These are phyloP conservation scores for Chalara sp. DNA, from an alignment of 2,329 filamentous ascomycete species.

Conservation along the genomic window DNA sequence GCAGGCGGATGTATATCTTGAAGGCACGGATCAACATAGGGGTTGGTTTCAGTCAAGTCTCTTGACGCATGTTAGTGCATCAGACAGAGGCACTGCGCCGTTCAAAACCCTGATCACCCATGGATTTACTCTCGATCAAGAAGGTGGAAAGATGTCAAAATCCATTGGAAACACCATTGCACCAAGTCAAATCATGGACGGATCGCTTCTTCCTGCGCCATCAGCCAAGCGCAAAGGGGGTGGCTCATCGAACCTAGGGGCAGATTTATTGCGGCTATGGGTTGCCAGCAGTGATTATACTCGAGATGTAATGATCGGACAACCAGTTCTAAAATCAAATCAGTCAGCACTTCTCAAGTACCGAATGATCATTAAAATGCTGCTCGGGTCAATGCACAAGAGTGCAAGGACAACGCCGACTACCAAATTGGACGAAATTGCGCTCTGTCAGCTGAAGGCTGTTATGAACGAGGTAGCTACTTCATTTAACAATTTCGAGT, in stretches of 20 bases:
- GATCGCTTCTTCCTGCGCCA: slow-evolving; percentile 62
- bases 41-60: slow-evolving; percentile 98
- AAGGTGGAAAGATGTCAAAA: slow-evolving; percentile 98
- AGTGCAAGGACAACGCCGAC: slow-evolving; percentile 38
- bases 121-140: slow-evolving; percentile 83
- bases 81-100: slow-evolving; percentile 47
- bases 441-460: slow-evolving; percentile 65
- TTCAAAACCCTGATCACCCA: slow-evolving; percentile 91
- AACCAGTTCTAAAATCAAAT: slow-evolving; percentile 67
- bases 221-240: slow-evolving; percentile 33
- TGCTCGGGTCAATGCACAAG: slow-evolving; percentile 66
- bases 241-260: slow-evolving; percentile 55
- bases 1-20: slow-evolving; percentile 80
- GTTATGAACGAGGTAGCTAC: slow-evolving; percentile 58
- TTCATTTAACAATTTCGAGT: slow-evolving; percentile 68
- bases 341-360: slow-evolving; percentile 79
- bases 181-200: slow-evolving; percentile 78
- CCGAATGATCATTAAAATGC: slow-evolving; percentile 82
- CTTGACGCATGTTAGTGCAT: slow-evolving; percentile 62
- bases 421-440: slow-evolving; percentile 64
- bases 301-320: slow-evolving; percentile 75
- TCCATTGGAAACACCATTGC: slow-evolving; percentile 84
- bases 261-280: slow-evolving; percentile 86
- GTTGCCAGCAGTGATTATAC: slow-evolving; percentile 89
- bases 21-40: slow-evolving; percentile 92